phyloP scores from a whole-genome alignment of 176 grass and related monocot genomes.

The Triticum timopheevii region DNA sequence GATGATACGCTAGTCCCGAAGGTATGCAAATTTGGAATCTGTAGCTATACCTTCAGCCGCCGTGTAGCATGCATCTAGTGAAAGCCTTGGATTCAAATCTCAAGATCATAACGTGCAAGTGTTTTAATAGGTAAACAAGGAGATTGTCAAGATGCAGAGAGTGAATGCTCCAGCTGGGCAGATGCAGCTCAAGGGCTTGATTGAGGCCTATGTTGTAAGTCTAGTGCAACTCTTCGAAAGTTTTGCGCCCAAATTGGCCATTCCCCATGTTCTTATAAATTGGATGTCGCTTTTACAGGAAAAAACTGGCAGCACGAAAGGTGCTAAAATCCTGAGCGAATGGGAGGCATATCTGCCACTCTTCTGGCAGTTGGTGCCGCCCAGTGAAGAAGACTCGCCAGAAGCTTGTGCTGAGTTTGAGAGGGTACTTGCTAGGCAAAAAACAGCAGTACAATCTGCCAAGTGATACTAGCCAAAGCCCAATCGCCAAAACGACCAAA shows the following conservation, averaged over 20 bases:
- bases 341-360: constrained; percentile 97
- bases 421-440: constrained; percentile 72
- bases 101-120: constrained; percentile 21
- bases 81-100: neutral
- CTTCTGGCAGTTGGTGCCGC: constrained; percentile 97
- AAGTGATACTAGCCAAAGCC: constrained; percentile 27
- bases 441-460: constrained; percentile 60
- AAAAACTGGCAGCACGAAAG: constrained; percentile 96
- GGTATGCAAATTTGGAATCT: constrained; percentile 46
- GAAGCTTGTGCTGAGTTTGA: constrained; percentile 97
- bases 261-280: neutral
- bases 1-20: constrained; percentile 87
- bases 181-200: constrained; percentile 99
- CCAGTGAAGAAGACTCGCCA: constrained; percentile 99
- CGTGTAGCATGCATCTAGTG: neutral
- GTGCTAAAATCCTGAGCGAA: constrained; percentile 73
- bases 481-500: neutral
- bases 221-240: neutral
- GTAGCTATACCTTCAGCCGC: constrained; percentile 9
- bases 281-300: constrained; percentile 43
- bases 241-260: neutral
- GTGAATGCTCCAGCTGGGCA: constrained; percentile 98
- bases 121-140: constrained; percentile 85
- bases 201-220: constrained; percentile 96
- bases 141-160: constrained; percentile 99